phyloP scores from a whole-genome alignment of 75 land plant species.

The Cryptomeria japonica region DNA sequence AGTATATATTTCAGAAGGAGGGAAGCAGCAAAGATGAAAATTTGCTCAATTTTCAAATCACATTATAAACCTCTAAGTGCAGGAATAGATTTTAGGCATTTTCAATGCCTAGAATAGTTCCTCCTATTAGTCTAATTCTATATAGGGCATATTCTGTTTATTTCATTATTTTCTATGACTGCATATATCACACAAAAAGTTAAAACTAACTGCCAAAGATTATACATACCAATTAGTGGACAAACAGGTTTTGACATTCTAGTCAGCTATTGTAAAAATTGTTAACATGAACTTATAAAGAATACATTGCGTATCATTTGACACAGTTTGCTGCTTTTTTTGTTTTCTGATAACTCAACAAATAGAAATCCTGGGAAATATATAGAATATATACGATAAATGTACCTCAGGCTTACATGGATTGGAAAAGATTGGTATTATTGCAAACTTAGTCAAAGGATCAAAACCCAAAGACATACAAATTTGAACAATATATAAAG shows the following conservation, averaged over 20 bases:
- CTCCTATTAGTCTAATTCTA: not conserved
- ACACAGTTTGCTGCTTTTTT: not conserved
- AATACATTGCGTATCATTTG: not conserved
- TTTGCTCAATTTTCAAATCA: not conserved
- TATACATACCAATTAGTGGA: not conserved
- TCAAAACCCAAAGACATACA: too few relatives aligned
- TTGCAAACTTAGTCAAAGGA: too few relatives aligned
- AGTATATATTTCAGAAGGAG: not conserved
- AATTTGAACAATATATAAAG: too few relatives aligned
- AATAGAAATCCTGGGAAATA: not conserved
- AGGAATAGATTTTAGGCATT: not conserved
- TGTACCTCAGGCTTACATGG: too few relatives aligned
- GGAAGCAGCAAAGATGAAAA: not conserved
- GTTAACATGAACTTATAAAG: not conserved
- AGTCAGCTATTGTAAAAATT: not conserved
- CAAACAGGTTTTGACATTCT: not conserved
- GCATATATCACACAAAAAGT: not conserved
- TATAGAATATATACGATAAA: not conserved
- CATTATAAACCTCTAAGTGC: not conserved
- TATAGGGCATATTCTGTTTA: not conserved
- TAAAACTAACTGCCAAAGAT: not conserved
- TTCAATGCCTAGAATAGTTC: not conserved
- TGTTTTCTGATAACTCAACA: not conserved
- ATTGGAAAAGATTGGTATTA: too few relatives aligned
- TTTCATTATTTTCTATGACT: not conserved